Conservation (phyloP, 306 rosid genomes). For the Datisca glomerata region DNA sequence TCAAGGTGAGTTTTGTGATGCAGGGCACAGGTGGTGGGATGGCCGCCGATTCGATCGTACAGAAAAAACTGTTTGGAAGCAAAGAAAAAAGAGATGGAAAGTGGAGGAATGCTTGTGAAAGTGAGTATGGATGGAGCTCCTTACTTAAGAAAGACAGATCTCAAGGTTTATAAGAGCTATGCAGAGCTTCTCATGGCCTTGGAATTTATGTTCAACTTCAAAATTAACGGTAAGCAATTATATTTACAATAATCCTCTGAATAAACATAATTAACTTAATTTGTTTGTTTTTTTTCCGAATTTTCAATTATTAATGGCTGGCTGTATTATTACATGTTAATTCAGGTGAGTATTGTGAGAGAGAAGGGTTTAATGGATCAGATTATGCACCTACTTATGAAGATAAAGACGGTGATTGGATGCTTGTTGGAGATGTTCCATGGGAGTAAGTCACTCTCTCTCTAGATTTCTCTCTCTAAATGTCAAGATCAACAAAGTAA, state of each 20-base stretch:
- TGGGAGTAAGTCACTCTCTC: conserved; percentile 12
- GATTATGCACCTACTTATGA: conserved; percentile 11
- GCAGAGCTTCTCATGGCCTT: conserved; percentile 57
- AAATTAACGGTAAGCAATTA: conserved; percentile 41
- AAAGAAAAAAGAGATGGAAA: conserved; percentile 30
- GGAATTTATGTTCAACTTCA: conserved; percentile 54
- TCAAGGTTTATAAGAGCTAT: conserved; percentile 52
- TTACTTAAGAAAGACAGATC: conserved; percentile 72
- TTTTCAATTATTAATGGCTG: no score
- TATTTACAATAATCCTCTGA: not conserved
- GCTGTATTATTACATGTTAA: no score
- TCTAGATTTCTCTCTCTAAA: not conserved
- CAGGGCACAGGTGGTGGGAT: conserved; percentile 85
- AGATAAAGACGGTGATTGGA: conserved; percentile 16
- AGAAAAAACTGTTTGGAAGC: conserved; percentile 44
- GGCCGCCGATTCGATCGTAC: conserved; percentile 80
- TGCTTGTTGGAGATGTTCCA: conserved; percentile 16
- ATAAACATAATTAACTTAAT: no score
- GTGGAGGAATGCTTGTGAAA: conserved; percentile 48
- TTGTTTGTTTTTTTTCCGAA: not conserved
- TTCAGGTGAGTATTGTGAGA: conserved; percentile 53
- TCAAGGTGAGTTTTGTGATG: not conserved
- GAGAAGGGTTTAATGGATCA: conserved; percentile 7
- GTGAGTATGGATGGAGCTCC: conserved; percentile 91
- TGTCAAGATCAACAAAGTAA: not conserved